Percentiles rank a stretch among this genome's conserved stretches.
phyloP scores from a whole-genome alignment of 2,329 filamentous ascomycete genomes.

The Fusarium buxicola region DNA sequence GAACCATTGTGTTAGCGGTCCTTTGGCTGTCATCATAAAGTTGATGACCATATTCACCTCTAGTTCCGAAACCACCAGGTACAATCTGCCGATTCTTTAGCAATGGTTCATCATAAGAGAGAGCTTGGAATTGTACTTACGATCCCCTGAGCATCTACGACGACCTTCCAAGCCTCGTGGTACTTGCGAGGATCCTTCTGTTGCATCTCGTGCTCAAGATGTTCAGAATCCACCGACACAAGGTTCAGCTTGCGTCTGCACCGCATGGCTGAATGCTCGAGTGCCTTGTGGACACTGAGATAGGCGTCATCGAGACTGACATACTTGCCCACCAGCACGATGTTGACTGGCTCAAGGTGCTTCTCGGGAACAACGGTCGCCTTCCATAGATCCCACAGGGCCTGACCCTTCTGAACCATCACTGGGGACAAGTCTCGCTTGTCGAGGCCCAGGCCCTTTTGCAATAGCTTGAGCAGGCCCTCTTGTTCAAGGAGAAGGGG shows the following conservation, averaged over 20 bases:
- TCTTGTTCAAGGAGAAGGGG: slow-evolving; percentile 91
- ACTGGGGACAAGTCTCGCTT: slow-evolving; percentile 59
- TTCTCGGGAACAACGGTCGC: slow-evolving; percentile 74
- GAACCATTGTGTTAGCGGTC: not conserved
- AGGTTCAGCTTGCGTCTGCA: slow-evolving; percentile 84
- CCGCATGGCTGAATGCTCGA: slow-evolving; percentile 92
- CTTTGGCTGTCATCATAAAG: too few species aligned
- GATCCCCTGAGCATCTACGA: slow-evolving; percentile 70
- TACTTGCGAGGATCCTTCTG: slow-evolving; percentile 75
- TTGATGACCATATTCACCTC: slow-evolving; percentile 74
- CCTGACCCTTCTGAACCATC: slow-evolving; percentile 70
- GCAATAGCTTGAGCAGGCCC: slow-evolving; percentile 76
- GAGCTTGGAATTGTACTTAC: not conserved
- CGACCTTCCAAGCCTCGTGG: slow-evolving; percentile 86
- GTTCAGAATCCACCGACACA: slow-evolving; percentile 84
- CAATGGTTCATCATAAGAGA: not conserved
- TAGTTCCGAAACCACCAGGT: slow-evolving; percentile 81
- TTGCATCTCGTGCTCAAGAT: slow-evolving; percentile 77
- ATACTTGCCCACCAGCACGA: slow-evolving; percentile 95
- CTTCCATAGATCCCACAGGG: slow-evolving; percentile 85
- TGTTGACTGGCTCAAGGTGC: slow-evolving; percentile 75
- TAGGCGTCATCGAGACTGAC: slow-evolving; percentile 87
- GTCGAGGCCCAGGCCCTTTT: slow-evolving; percentile 73
- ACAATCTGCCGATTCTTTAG: slow-evolving; percentile 57
- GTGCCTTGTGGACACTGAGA: slow-evolving; percentile 81